phyloP scores from a whole-genome alignment of 75 land plant genomes.

The Ceratopteris richardii region DNA sequence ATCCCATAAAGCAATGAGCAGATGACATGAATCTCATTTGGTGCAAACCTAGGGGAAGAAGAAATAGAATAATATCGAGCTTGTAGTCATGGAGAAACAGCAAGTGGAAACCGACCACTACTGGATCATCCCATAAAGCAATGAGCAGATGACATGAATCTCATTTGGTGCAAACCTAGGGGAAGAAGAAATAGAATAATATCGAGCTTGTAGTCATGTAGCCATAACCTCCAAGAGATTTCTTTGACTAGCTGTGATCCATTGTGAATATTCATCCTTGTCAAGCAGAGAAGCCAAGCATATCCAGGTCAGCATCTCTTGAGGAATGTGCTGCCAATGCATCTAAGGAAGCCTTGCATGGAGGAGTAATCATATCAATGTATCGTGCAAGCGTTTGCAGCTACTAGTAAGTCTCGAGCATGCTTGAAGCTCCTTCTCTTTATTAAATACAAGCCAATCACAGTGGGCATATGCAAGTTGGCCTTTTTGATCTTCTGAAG shows the following conservation, averaged over 20 bases:
- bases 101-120: constrained; percentile 82
- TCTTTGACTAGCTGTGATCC: constrained; percentile 77
- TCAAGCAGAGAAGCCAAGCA: constrained; percentile 80
- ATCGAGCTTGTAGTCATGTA: constrained; percentile 84
- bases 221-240: constrained; percentile 88
- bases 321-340: constrained; percentile 82
- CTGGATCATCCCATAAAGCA: constrained; percentile 79
- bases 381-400: constrained; percentile 61
- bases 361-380: constrained; percentile 74
- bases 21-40: constrained; percentile 83
- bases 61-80: constrained; percentile 97
- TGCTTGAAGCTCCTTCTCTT: too few species aligned
- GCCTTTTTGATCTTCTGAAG: too few species aligned
- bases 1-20: constrained; percentile 85
- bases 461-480: too few species aligned
- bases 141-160: constrained; percentile 92
- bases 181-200: constrained; percentile 94
- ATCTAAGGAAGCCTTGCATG: constrained; percentile 63
- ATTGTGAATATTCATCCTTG: constrained; percentile 93
- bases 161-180: constrained; percentile 68
- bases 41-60: constrained; percentile 78
- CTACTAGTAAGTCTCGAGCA: too few species aligned
- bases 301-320: constrained; percentile 66
- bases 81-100: constrained; percentile 81
- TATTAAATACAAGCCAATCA: too few species aligned